Conservation (phyloP, 1,139 yeast species). For the Zygoascus meyerae region DNA sequence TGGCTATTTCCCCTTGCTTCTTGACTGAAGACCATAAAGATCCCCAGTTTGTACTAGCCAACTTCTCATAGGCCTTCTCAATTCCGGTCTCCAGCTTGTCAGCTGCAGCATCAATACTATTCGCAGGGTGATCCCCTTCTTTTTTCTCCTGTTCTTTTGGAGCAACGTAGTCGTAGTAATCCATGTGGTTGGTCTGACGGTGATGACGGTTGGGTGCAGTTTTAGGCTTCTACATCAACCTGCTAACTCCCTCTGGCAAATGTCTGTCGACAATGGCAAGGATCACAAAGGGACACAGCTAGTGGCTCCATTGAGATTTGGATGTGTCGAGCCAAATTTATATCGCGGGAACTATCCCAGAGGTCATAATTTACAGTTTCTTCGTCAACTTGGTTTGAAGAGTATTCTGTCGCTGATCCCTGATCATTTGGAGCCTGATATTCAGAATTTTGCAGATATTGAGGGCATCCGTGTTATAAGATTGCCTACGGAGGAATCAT, state of each 20-base stretch:
- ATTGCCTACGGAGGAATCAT: slow-evolving; percentile 50
- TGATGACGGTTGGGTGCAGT: too few species aligned
- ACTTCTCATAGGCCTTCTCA: slow-evolving; percentile 36
- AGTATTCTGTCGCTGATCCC: slow-evolving; percentile 81
- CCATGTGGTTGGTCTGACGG: slow-evolving; percentile 17
- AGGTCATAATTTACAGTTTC: slow-evolving; percentile 62
- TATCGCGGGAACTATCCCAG: slow-evolving; percentile 88
- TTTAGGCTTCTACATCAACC: background rate
- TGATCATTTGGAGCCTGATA: slow-evolving; percentile 49
- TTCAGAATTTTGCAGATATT: slow-evolving; percentile 46
- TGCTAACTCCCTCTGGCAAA: background rate
- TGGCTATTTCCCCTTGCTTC: slow-evolving; percentile 38
- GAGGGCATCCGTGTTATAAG: slow-evolving; percentile 53
- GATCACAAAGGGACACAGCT: slow-evolving; percentile 22
- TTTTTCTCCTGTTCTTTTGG: slow-evolving; percentile 12
- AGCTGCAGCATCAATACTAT: slow-evolving; percentile 31
- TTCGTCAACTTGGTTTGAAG: slow-evolving; percentile 58
- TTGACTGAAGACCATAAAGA: slow-evolving; percentile 37
- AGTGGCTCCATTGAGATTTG: slow-evolving; percentile 79
- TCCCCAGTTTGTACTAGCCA: slow-evolving; percentile 35
- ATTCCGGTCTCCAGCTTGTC: slow-evolving; percentile 48
- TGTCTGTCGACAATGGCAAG: background rate
- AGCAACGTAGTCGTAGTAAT: slow-evolving; percentile 24
- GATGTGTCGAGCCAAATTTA: slow-evolving; percentile 60
- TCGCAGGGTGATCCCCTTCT: slow-evolving; percentile 11